Evolutionary conservation across 2,329 filamentous ascomycete genomes (phyloP).

Genomic region (Ophiostoma novo-ulmi): DNA sequence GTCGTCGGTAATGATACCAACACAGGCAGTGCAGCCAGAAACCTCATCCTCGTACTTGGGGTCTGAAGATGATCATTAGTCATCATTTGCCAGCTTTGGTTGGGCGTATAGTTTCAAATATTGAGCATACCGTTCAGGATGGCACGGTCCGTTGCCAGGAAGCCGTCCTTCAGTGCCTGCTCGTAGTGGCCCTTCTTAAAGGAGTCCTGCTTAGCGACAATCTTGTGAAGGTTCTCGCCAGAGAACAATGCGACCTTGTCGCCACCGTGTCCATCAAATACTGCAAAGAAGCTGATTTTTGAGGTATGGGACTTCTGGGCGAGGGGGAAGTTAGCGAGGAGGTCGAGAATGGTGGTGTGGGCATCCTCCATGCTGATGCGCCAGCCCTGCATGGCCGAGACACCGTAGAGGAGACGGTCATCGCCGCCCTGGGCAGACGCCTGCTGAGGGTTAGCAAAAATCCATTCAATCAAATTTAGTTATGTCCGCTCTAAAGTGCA

Average conservation of each 20-base stretch:
- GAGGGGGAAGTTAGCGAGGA: slow-evolving; percentile 56
- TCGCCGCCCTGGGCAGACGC: slow-evolving; percentile 84
- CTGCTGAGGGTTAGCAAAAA: slow-evolving; percentile 42
- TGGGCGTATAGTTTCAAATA: background rate
- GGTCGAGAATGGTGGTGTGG: slow-evolving; percentile 83
- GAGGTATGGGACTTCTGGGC: slow-evolving; percentile 62
- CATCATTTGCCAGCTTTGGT: background rate
- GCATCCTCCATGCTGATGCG: slow-evolving; percentile 99
- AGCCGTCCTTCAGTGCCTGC: slow-evolving; percentile 94
- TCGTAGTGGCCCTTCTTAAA: slow-evolving; percentile 89
- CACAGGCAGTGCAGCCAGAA: slow-evolving; percentile 93
- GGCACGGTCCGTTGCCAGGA: slow-evolving; percentile 89
- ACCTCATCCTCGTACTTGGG: slow-evolving; percentile 96
- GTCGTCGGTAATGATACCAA: slow-evolving; percentile 79
- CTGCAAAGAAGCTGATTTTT: slow-evolving; percentile 90
- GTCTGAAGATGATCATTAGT: slow-evolving; percentile 51
- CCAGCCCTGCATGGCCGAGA: slow-evolving; percentile 99
- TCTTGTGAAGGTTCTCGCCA: slow-evolving; percentile 87
- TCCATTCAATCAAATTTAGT: slow-evolving; percentile 11
- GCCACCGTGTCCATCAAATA: slow-evolving; percentile 95
- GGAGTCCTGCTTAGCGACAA: slow-evolving; percentile 88
- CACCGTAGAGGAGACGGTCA: slow-evolving; percentile 86
- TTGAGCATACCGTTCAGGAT: slow-evolving; percentile 76
- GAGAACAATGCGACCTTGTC: slow-evolving; percentile 93
- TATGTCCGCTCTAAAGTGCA: background rate